Evolutionary conservation across 495 filamentous ascomycete genomes (phyloP).

Genomic region (Collariella sp.): DNA sequence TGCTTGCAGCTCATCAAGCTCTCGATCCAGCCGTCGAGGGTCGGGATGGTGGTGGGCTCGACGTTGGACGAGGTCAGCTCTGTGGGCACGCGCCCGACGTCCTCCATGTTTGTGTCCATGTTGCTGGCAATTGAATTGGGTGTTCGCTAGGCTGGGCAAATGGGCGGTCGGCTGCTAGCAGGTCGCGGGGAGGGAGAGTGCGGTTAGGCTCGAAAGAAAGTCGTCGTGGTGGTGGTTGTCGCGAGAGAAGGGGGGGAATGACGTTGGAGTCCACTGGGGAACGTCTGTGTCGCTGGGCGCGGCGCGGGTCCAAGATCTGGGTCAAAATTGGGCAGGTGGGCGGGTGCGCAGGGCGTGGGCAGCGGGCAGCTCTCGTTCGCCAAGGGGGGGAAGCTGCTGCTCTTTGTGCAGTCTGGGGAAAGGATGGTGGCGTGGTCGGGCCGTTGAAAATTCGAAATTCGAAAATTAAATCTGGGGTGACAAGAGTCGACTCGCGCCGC

Average conservation of each 20-base stretch:
- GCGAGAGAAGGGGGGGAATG: conserved; percentile 13
- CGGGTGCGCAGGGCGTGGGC: no score
- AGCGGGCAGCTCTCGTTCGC: not conserved
- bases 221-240: not conserved
- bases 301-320: conserved; percentile 14
- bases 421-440: not conserved
- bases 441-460: not conserved
- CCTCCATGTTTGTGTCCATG: conserved; percentile 99
- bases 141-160: not conserved
- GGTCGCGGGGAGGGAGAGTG: not conserved
- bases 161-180: not conserved
- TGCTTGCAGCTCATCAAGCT: conserved; percentile 98
- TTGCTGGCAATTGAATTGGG: conserved; percentile 22
- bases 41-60: conserved; percentile 83
- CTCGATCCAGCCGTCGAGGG: conserved; percentile 96
- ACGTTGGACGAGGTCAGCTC: conserved; percentile 64
- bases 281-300: conserved; percentile 8
- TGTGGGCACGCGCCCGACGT: conserved; percentile 81
- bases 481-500: not conserved
- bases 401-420: conserved; percentile 6
- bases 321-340: conserved; percentile 25
- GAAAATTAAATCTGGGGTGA: not conserved
- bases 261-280: conserved; percentile 13
- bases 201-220: not conserved
- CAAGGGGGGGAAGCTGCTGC: conserved; percentile 8